Base-by-base conservation (phyloP, 2,329 filamentous ascomycete genomes). In the Thelonectria olida region DNA sequence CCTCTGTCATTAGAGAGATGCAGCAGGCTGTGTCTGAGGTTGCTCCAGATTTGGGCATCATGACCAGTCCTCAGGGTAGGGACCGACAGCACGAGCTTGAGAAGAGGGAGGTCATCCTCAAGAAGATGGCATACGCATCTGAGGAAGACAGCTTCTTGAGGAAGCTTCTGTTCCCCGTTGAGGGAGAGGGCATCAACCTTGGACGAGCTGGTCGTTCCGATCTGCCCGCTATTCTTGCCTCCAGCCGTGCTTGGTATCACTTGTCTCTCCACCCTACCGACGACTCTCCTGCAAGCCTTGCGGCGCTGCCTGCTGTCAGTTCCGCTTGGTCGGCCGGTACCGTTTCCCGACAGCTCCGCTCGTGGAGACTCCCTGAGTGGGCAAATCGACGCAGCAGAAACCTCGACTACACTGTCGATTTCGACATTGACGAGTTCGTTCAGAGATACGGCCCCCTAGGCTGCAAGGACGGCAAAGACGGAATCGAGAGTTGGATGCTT, bases 361-460 rank as follows among this genome's bases (percentile, higher is more conserved):
- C 93, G 3, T 99, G 96, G 95, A 88, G 96, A 71, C 82, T 99
- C 15, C 91, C 96, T 0, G 96, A 99, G 76, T 99, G 96, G 96
- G 92, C 94, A 1, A 99, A 98, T 74, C 89, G 95, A 58, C 88
- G 96, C 50, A 96, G 94, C 75, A 93, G 92, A 75, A 89, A 91
- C 70, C 87, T 98, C 2, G 96, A 99, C 74, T 99, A 97, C 77
- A 99, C 96, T 0, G 93, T 94, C 1, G 96, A 99, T 73, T 99
- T 98, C 68, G 96, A 99, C 71, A 82, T 94, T 6, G 92, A 97
- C 15, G 96, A 99, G 75, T 98, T 99, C 71, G 87, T 89, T 19
- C 88, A 90, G 68, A 89, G 96, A 45, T 99, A 97, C 75, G 83
- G 88, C 5, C 82, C 87, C 6, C 85, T 99, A 0, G 96, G 96